phyloP scores from a whole-genome alignment of 768 basidiomycete species.

The Boletus tylopilopsis region DNA sequence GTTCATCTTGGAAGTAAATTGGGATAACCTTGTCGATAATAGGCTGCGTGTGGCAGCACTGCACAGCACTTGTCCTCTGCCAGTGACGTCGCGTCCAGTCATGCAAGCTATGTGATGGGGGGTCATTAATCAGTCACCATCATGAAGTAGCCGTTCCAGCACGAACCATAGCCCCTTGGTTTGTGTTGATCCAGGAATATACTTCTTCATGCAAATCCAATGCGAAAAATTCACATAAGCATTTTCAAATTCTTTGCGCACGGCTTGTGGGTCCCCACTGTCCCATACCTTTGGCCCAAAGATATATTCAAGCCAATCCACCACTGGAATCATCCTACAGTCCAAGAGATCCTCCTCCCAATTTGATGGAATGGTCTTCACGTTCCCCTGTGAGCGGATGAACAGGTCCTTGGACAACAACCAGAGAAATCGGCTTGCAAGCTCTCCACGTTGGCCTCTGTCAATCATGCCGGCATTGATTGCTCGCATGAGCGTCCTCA shows the following conservation, averaged over 20 bases:
- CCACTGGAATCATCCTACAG: conserved; percentile 10
- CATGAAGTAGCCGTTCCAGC: too few species aligned
- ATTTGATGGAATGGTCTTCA: background rate
- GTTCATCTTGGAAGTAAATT: too few species aligned
- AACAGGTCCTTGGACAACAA: conserved; percentile 4
- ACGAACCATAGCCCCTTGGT: background rate
- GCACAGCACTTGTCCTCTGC: conserved; percentile 16
- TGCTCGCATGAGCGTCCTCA: background rate
- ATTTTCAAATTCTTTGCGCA: conserved; percentile 2
- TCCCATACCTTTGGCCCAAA: background rate
- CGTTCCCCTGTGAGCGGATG: background rate
- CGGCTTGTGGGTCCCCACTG: background rate
- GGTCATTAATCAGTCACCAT: background rate
- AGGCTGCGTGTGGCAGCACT: conserved; percentile 11
- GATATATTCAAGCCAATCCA: conserved; percentile 12
- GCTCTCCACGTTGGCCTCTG: conserved; percentile 4
- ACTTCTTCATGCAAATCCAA: conserved; percentile 11
- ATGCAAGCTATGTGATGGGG: background rate
- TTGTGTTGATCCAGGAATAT: background rate
- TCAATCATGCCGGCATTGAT: conserved; percentile 8
- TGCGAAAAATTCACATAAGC: conserved; percentile 14
- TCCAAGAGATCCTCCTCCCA: conserved; percentile 7
- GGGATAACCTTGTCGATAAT: conserved; percentile 10
- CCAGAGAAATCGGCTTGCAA: conserved; percentile 4
- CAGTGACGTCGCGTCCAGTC: conserved; percentile 10